phyloP scores from a whole-genome alignment of 1,284 basidiomycete species.

The Microbotryomycetes sp. region DNA sequence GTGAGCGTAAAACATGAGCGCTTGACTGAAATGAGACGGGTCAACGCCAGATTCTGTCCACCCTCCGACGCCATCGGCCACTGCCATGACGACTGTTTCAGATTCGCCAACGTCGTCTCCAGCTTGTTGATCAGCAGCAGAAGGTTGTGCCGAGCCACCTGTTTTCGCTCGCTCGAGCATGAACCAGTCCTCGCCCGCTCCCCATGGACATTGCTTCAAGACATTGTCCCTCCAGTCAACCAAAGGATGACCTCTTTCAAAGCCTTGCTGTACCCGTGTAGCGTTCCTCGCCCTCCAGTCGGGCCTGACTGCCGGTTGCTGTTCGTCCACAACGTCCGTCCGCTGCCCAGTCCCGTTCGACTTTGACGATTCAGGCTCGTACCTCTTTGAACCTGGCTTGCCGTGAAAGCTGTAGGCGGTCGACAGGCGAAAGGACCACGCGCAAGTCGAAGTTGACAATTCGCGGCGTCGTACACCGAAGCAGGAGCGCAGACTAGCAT shows the following conservation, averaged over 20 bases:
- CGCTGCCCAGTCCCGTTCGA: background rate
- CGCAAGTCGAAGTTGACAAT: background rate
- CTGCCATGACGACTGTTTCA: conserved; percentile 11
- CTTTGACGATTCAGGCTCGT: background rate
- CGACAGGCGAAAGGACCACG: background rate
- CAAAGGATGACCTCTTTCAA: conserved; percentile 8
- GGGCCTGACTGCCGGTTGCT: background rate
- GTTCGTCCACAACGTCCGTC: background rate
- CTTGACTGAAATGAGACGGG: conserved; percentile 61
- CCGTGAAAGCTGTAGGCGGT: conserved; percentile 17
- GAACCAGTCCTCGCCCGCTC: conserved; percentile 29
- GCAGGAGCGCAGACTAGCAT: too few relatives aligned
- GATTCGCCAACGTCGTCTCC: background rate
- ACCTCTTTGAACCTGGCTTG: conserved; percentile 7
- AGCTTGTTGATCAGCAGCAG: background rate
- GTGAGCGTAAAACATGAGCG: conserved; percentile 22
- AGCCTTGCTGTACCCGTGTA: conserved; percentile 3
- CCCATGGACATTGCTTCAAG: conserved; percentile 8
- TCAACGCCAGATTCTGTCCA: conserved; percentile 72
- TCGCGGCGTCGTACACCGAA: too few relatives aligned
- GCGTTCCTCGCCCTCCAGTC: background rate
- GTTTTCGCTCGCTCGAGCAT: conserved; percentile 2
- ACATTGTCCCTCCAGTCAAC: conserved; percentile 13
- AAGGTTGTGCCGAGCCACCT: background rate
- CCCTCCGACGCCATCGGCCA: conserved; percentile 61